Conservation (phyloP, 176 grass and related monocot genomes). For the bread wheat (Triticum aestivum) region DNA sequence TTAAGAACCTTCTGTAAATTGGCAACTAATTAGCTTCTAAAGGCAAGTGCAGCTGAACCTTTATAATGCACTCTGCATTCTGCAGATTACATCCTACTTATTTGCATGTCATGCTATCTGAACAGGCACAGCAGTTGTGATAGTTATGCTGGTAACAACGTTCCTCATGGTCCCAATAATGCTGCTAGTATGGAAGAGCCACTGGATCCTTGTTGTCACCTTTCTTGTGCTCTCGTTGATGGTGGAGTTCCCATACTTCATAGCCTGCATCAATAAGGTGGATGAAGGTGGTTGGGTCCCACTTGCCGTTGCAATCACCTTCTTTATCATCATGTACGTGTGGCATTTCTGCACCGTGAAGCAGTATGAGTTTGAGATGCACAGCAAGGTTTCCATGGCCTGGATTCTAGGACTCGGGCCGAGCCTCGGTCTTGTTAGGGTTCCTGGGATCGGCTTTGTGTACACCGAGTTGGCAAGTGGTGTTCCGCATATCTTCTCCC, state of each 20-base stretch:
- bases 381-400: slow-evolving; percentile 17
- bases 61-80: slow-evolving; percentile 3
- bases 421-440: slow-evolving; percentile 1
- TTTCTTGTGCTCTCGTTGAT: slow-evolving; percentile 59
- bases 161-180: slow-evolving; percentile 81
- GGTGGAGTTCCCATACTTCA: slow-evolving; percentile 66
- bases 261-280: slow-evolving; percentile 51
- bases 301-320: slow-evolving; percentile 32
- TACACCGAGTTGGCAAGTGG: slow-evolving; percentile 10
- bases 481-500: neutral
- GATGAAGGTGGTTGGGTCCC: slow-evolving; percentile 77
- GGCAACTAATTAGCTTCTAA: neutral
- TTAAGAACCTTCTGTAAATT: neutral
- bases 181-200: slow-evolving; percentile 82
- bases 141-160: slow-evolving; percentile 86
- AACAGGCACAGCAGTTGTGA: slow-evolving; percentile 83
- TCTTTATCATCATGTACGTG: slow-evolving; percentile 21
- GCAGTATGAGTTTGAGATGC: slow-evolving; percentile 17
- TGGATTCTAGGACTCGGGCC: slow-evolving; percentile 10
- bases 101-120: slow-evolving; percentile 23
- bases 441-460: slow-evolving; percentile 6
- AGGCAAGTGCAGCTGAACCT: neutral
- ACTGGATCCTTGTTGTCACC: slow-evolving; percentile 63
- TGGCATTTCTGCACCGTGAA: slow-evolving; percentile 77
- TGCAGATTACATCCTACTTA: neutral